Evolutionary conservation across 768 basidiomycete species (phyloP).

Genomic region (Macrolepiota fuliginosa): DNA sequence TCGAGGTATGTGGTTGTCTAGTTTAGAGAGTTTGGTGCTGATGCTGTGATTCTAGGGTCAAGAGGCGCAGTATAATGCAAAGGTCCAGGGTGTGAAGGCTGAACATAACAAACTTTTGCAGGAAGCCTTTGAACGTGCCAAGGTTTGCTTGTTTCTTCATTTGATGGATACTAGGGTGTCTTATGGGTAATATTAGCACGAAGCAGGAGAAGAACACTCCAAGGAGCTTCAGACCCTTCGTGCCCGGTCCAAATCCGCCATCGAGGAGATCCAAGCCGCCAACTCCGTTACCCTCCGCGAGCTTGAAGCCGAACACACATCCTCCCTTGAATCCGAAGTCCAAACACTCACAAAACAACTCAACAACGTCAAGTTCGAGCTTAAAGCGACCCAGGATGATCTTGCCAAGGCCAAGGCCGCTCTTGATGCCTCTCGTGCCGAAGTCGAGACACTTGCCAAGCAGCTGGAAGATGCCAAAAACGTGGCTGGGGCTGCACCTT

Average conservation of each 20-base stretch:
- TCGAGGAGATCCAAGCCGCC: constrained; percentile 64
- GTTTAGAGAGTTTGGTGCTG: neutral
- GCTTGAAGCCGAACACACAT: constrained; percentile 63
- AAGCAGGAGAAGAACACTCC: constrained; percentile 67
- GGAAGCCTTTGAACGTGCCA: constrained; percentile 75
- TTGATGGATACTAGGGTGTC: neutral
- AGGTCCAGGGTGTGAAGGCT: constrained; percentile 61
- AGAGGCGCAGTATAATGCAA: constrained; percentile 64
- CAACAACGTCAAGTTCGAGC: constrained; percentile 59
- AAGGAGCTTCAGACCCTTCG: constrained; percentile 74
- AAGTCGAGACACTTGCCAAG: constrained; percentile 52
- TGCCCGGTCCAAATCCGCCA: constrained; percentile 57
- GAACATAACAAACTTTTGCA: constrained; percentile 62
- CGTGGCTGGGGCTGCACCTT: constrained; percentile 36
- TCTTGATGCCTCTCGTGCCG: constrained; percentile 47
- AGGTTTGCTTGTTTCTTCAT: constrained; percentile 43
- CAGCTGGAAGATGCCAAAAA: constrained; percentile 66
- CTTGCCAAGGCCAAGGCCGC: constrained; percentile 70
- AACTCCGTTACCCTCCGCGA: constrained; percentile 61
- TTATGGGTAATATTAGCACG: constrained; percentile 40
- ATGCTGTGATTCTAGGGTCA: constrained; percentile 47
- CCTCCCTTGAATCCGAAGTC: constrained; percentile 55
- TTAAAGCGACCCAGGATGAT: constrained; percentile 85
- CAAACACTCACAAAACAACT: constrained; percentile 62
- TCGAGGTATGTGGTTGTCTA: constrained; percentile 50